Evolutionary conservation across 2,329 filamentous ascomycete species (phyloP), one percentile per base, ranked within the genome.

Genomic region (Clathrospora elynae): DNA sequence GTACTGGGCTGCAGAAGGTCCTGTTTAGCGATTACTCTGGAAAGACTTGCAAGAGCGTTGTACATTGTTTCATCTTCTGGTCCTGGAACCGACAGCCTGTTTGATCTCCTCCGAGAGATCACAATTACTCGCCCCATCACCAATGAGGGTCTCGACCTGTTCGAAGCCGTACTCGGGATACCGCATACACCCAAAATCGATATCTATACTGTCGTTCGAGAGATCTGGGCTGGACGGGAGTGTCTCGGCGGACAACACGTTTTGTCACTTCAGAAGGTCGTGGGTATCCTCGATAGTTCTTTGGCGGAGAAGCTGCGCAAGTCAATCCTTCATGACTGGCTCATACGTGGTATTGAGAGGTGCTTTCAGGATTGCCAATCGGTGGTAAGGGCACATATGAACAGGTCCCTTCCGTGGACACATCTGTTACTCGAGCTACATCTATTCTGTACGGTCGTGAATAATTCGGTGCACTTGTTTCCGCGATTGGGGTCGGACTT

Each of bases 281-380:
- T 67, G 9, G 13, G 22, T 9, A 30, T 46, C 4, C 43, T 66
- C 2, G 46, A 57, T 12, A 37, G 55, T 8, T 30, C 49, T 2
- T 4, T 17, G 3, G 47, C 54, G 3, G 45, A 53, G 4, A 20
- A 38, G 22, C 41, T 67, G 13, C 50, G 49, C 3, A 38, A 30
- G 20, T 42, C 58, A 4, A 16, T 66, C 7, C 30, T 57, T 4
- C 39, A 44, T 13, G 49, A 56, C 3, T 57, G 49, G 41, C 35
- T 64, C 2, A 28, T 60, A 2, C n/a, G 39, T 5, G 59, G 62
- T 1, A 51, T 66, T 6, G 51, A 57, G 22, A 52, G 35, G 8
- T 66, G 62, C 35, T 35, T 66, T 1, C 9, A 43, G 9, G 55
- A 67, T 8, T 59, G 60, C 16, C 55, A 60, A 34, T 19, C 26